phyloP scores from a whole-genome alignment of 805 yeast genomes.

The Zygosaccharomyces bisporus region DNA sequence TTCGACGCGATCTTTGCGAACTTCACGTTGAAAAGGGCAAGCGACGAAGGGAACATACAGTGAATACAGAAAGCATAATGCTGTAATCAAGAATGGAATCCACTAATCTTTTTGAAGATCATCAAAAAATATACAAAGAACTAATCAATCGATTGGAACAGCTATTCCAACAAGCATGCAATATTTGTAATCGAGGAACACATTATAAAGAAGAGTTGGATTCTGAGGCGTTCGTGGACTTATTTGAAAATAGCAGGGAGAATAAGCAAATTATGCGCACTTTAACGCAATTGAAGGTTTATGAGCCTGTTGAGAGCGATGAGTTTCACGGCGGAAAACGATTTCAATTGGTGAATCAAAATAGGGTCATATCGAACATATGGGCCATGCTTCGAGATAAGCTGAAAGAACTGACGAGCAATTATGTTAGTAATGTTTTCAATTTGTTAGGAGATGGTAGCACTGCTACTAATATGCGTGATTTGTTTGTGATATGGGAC shows the following conservation, averaged over 20 bases:
- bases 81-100: background rate
- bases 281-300: conserved; percentile 12
- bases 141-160: background rate
- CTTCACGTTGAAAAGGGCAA: background rate
- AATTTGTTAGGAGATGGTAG: background rate
- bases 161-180: background rate
- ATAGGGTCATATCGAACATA: conserved; percentile 6
- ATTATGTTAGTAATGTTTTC: background rate
- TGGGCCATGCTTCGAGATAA: conserved; percentile 11
- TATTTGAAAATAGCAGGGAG: background rate
- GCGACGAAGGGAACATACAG: background rate
- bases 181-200: background rate
- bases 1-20: background rate
- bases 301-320: background rate
- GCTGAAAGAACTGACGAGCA: background rate
- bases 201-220: background rate
- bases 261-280: conserved; percentile 2
- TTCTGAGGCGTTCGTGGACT: background rate
- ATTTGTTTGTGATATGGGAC: background rate
- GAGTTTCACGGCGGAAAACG: background rate
- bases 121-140: background rate
- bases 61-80: background rate
- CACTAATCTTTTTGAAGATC: background rate
- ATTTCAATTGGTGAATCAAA: conserved; percentile 9
- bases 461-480: background rate